These are phyloP conservation scores for Trichophyton simii DNA, from an alignment of 2,329 filamentous ascomycete genomes.

Conservation along the genomic window DNA sequence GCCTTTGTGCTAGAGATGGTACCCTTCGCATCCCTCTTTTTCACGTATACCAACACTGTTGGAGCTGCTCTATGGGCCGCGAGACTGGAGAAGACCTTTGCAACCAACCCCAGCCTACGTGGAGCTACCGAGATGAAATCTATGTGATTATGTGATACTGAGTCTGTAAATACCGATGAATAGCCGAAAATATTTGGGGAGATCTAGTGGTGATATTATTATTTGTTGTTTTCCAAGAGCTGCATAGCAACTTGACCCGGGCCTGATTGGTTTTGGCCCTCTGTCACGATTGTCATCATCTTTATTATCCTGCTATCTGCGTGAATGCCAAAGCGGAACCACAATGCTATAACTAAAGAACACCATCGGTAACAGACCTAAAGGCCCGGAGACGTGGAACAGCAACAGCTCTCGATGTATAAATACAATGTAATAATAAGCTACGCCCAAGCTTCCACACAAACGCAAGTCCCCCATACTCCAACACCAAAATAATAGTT, in stretches of 20 bases:
- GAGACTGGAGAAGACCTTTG: slow-evolving; percentile 52
- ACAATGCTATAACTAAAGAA: neutral
- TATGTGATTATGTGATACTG: neutral
- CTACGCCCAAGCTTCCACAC: neutral
- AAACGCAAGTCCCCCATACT: neutral
- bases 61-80: slow-evolving; percentile 91
- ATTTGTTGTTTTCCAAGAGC: too few relatives aligned
- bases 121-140: neutral
- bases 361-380: neutral
- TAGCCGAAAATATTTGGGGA: too few relatives aligned
- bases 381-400: neutral
- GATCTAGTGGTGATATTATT: too few relatives aligned
- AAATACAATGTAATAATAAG: neutral
- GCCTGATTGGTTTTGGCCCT: too few relatives aligned
- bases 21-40: slow-evolving; percentile 68
- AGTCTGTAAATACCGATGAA: neutral
- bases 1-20: slow-evolving; percentile 75
- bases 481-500: neutral
- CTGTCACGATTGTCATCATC: too few relatives aligned
- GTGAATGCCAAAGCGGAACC: neutral
- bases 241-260: too few relatives aligned
- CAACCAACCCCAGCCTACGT: slow-evolving; percentile 16
- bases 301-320: too few relatives aligned
- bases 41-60: slow-evolving; percentile 82
- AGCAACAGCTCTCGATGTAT: neutral